These are phyloP conservation scores for Fusarium goolgardi DNA, from an alignment of 2,329 filamentous ascomycete species.

Conservation along the genomic window DNA sequence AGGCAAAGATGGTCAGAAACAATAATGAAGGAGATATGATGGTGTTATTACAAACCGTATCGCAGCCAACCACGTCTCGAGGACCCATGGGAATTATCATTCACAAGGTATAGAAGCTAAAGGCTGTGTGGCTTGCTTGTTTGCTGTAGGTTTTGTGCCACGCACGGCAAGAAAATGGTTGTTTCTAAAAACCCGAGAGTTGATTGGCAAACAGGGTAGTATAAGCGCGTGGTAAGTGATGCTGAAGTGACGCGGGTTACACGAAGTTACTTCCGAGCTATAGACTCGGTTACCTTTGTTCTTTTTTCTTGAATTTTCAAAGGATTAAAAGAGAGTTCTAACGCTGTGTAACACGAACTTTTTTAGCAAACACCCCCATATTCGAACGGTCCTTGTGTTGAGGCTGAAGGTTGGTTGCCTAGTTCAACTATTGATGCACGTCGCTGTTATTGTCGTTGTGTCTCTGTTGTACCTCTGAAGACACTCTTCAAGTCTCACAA, in stretches of 20 bases:
- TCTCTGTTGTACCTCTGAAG: constrained; percentile 26
- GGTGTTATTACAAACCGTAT: constrained; percentile 31
- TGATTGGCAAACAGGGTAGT: constrained; percentile 15
- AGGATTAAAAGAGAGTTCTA: background rate
- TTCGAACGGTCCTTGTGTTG: constrained; percentile 11
- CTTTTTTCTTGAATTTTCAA: background rate
- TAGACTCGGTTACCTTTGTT: constrained; percentile 12
- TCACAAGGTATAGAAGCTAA: background rate
- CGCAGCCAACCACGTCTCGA: constrained; percentile 15
- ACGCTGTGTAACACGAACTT: constrained; percentile 21
- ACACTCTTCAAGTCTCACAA: constrained; percentile 27
- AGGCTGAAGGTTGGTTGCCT: constrained; percentile 28
- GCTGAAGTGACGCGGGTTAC: constrained; percentile 12
- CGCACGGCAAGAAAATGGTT: background rate
- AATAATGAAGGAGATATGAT: background rate
- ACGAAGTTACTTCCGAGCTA: constrained; percentile 30
- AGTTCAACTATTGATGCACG: constrained; percentile 36
- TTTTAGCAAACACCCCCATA: constrained; percentile 21
- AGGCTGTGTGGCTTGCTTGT: constrained; percentile 21
- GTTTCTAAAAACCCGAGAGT: constrained; percentile 6
- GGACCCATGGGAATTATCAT: background rate
- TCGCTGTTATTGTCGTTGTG: constrained; percentile 17
- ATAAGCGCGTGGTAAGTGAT: constrained; percentile 19
- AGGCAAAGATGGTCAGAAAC: constrained; percentile 21
- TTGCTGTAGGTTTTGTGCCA: constrained; percentile 13